Base-by-base conservation (phyloP, 2,329 filamentous ascomycete species). In the Colletotrichum godetiae region DNA sequence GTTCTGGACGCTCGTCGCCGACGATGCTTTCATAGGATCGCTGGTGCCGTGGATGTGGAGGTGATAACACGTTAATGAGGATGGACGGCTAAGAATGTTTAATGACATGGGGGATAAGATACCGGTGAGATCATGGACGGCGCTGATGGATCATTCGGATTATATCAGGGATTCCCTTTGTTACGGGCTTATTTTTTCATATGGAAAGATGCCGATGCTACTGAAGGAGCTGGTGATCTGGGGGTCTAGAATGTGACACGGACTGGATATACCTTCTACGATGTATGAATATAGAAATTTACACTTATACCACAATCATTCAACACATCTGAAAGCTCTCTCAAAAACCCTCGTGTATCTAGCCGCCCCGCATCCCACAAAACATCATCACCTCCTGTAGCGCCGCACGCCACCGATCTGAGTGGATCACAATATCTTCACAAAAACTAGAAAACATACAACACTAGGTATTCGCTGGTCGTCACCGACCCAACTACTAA, bases 281-380 rank as follows among this genome's bases (percentile, higher is more conserved):
- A 70, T 73, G 60, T 70, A 73, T 70, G 70, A 73, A 73, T 70
- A 73, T 73, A 73, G 67, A 70, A 57, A 52, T 55, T 53, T 33
- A 67, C 57, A 59, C 10, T 33, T 22, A 62, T 67, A 27, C 66
- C 52, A 33, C 56, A 46, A 61, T 49, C 37, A 46, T 59, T 19
- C 10, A 61, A 61, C 12, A 53, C 19, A 53, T 5, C 0, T 6
- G 7, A 42, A 42, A 29, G 27, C 5, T 29, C 27, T 29, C 27
- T 19, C 2, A 2, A 42, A 42, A 42, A 2, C 1, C 7, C 5
- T 15, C 2, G 27, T 29, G 27, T 29, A 29, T 4, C 5, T 29
- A 29, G 27, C 27, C 27, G 27, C 27, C 27, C 27, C 27, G 27
- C 27, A 29, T 29, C 27, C 27, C 27, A 29, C 27, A 29, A 29